Base-by-base conservation (phyloP, 164 flowering plant species). In the Chimonanthus salicifolius region DNA sequence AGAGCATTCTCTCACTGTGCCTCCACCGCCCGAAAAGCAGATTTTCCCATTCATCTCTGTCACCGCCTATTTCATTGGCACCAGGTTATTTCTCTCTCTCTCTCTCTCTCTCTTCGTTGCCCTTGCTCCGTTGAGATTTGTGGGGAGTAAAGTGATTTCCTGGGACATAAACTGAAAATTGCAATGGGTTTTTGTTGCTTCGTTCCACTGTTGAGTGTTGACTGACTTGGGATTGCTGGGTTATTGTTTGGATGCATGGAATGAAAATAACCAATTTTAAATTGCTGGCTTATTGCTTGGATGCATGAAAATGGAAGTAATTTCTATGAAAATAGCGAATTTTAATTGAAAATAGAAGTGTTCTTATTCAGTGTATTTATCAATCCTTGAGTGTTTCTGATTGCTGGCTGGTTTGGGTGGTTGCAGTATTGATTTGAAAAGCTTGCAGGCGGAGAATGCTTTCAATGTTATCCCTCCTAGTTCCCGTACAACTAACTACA, bases 371-470 rank as follows among this genome's bases (percentile, higher is more conserved):
- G 1, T 33, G 33, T 33, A 33, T 33, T 33, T 33, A 33, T 33
- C 33, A 33, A 33, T 33, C 1, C 16, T 9, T 13, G 20, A 7
- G 33, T 62, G 67, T 47, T 69, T 70, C 6, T 67, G 47, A 10
- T 68, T 68, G 6, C 7, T 33, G 20, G 47, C 54, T 47, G 7
- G 33, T 13, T 70, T 64, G 47, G 45, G 11, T 70, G 73, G 72
- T 60, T 82, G 76, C 83, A 94, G 98, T 75, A 91, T 94, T 80
- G 97, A 94, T 82, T 86, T 94, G 87, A 90, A 76, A 78, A 71
- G 92, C 73, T 85, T 94, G 74, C 85, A 88, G 79, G 89, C 88
- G 13, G 87, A 85, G 84, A 92, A 92, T 80, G 88, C 74, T 62
- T 78, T 72, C 51, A 88, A 90, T 82, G 89, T 88, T 64, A 91